Evolutionary conservation across 768 basidiomycete species (phyloP).

Genomic region (Psilocybe tampanensis): DNA sequence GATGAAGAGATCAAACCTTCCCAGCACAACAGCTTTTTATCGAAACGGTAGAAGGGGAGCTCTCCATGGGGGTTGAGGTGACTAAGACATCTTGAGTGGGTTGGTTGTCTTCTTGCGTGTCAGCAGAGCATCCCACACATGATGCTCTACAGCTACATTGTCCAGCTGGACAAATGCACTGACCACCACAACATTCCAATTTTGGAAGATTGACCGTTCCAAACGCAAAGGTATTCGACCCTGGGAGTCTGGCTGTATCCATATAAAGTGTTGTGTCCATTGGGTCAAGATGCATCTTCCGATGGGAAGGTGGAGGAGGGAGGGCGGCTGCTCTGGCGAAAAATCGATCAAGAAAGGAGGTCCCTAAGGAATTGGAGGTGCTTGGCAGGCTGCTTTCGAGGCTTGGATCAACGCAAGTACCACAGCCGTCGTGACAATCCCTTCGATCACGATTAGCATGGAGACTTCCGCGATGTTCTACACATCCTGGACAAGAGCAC

Average conservation of each 20-base stretch:
- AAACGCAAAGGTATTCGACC: conserved; percentile 37
- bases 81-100: not conserved
- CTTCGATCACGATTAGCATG: conserved; percentile 47
- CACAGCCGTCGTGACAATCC: conserved; percentile 57
- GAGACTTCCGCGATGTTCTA: conserved; percentile 62
- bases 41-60: not conserved
- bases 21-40: conserved; percentile 34
- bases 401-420: conserved; percentile 60
- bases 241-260: conserved; percentile 21
- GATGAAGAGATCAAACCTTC: conserved; percentile 10
- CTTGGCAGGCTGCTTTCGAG: conserved; percentile 46
- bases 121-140: conserved; percentile 57
- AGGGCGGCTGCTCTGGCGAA: conserved; percentile 69
- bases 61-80: not conserved
- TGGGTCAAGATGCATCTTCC: conserved; percentile 48
- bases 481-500: conserved; percentile 76
- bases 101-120: conserved; percentile 13
- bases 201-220: conserved; percentile 61
- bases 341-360: conserved; percentile 56
- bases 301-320: conserved; percentile 56
- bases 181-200: conserved; percentile 67
- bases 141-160: conserved; percentile 57
- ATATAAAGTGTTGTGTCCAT: conserved; percentile 46
- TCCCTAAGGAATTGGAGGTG: conserved; percentile 7
- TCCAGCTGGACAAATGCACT: conserved; percentile 57